A percentile compares a stretch with the other conserved stretches of the same genome.
Conservation (phyloP, 108 stramenopile species). For the Mayamaea pseudoterrestris region DNA sequence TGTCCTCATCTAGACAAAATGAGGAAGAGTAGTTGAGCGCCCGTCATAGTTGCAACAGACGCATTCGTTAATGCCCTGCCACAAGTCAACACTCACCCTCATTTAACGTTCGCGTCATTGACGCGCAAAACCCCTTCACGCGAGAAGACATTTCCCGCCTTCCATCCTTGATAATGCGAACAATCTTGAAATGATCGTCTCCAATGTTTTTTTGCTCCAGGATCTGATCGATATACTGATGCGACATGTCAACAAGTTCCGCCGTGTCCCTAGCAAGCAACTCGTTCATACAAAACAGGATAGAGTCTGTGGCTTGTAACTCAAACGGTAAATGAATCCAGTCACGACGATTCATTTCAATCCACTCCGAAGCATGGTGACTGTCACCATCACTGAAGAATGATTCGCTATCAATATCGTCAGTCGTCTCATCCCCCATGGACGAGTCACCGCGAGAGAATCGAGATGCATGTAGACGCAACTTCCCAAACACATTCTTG, state of each 20-base stretch:
- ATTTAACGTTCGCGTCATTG: conserved; percentile 58
- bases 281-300: conserved; percentile 40
- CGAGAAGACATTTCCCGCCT: conserved; percentile 58
- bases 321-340: conserved; percentile 66
- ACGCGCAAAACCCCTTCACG: conserved; percentile 64
- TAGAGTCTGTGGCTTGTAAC: conserved; percentile 64
- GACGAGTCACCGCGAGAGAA: too few relatives aligned
- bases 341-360: conserved; percentile 43
- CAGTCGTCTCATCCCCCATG: too few relatives aligned
- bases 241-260: conserved; percentile 25
- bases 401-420: too few relatives aligned
- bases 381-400: too few relatives aligned
- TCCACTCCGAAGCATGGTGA: too few relatives aligned
- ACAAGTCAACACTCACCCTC: too few relatives aligned
- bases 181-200: conserved; percentile 49
- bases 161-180: conserved; percentile 64
- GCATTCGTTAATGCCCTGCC: too few relatives aligned
- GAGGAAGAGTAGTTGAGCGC: too few relatives aligned
- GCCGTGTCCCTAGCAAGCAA: conserved; percentile 53
- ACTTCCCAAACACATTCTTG: too few relatives aligned
- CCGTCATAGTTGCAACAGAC: too few relatives aligned
- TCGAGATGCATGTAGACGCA: too few relatives aligned
- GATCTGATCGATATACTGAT: conserved; percentile 28
- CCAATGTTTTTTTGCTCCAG: background rate
- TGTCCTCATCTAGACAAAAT: conserved; percentile 83